These are phyloP conservation scores for Dendrobium officinale DNA, from an alignment of 106 monocot species.

Conservation along the genomic window DNA sequence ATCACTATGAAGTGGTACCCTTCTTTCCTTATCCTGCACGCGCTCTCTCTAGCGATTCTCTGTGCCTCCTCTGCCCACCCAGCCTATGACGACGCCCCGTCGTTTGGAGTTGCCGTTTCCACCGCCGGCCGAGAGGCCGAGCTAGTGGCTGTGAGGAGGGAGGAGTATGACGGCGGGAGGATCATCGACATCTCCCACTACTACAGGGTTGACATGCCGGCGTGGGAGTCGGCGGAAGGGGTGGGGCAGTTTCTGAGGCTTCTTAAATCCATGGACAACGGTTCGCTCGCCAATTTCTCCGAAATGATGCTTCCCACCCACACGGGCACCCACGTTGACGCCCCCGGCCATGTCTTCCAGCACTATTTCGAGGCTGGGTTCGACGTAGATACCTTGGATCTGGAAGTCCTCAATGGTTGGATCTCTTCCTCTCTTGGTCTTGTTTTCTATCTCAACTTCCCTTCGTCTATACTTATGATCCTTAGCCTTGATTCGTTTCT, in stretches of 20 bases:
- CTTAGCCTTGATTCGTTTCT: neutral
- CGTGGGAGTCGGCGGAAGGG: constrained; percentile 42
- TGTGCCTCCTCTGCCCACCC: constrained; percentile 19
- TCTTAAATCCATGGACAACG: constrained; percentile 64
- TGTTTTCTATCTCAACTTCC: too few relatives aligned
- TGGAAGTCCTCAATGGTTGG: constrained; percentile 75
- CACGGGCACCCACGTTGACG: constrained; percentile 91
- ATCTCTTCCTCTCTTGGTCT: neutral
- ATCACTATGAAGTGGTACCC: neutral
- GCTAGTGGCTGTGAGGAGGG: constrained; percentile 28
- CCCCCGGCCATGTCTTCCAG: constrained; percentile 84
- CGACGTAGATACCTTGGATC: constrained; percentile 86
- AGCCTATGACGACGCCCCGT: neutral
- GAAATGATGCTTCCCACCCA: constrained; percentile 62
- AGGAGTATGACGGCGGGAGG: constrained; percentile 65
- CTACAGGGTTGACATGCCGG: constrained; percentile 71
- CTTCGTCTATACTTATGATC: too few relatives aligned
- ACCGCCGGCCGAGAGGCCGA: constrained; percentile 9
- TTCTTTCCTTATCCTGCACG: neutral
- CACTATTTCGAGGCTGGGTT: constrained; percentile 89
- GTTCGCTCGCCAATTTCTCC: constrained; percentile 56
- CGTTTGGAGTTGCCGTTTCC: constrained; percentile 6
- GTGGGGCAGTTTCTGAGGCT: constrained; percentile 76
- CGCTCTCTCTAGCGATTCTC: neutral
- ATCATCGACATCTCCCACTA: constrained; percentile 85